Percentiles rank a stretch among this genome's conserved stretches.
phyloP scores from a whole-genome alignment of 1,284 basidiomycete species.

The Clitocybe nebularis region DNA sequence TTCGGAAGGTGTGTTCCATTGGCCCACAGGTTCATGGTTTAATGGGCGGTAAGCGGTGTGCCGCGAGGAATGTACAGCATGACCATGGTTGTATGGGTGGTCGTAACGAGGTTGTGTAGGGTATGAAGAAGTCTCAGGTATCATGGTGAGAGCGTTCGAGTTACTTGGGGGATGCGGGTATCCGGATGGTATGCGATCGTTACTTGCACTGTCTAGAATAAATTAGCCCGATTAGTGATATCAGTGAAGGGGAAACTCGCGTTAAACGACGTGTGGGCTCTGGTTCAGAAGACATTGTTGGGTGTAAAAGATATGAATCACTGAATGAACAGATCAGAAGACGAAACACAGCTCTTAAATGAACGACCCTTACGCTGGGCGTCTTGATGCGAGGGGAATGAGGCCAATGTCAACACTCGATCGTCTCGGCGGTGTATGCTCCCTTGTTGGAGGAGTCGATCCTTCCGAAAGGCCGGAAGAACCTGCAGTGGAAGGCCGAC shows the following conservation, averaged over 20 bases:
- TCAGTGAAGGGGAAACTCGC: slow-evolving; percentile 31
- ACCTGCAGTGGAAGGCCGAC: slow-evolving; percentile 22
- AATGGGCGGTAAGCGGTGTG: slow-evolving; percentile 42
- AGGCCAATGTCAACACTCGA: slow-evolving; percentile 47
- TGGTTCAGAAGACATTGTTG: slow-evolving; percentile 38
- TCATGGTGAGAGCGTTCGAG: slow-evolving; percentile 46
- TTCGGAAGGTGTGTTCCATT: slow-evolving; percentile 48
- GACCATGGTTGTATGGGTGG: slow-evolving; percentile 30
- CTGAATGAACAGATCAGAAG: slow-evolving; percentile 22
- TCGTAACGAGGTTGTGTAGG: slow-evolving; percentile 47
- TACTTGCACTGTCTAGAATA: slow-evolving; percentile 15
- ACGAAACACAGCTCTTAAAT: background rate
- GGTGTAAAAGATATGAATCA: slow-evolving; percentile 35
- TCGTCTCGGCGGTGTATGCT: slow-evolving; percentile 55
- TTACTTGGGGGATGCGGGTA: slow-evolving; percentile 39
- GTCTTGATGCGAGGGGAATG: slow-evolving; percentile 48
- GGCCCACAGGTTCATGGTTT: slow-evolving; percentile 35
- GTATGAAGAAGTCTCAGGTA: slow-evolving; percentile 56
- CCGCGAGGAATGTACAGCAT: slow-evolving; percentile 34
- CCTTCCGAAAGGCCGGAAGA: slow-evolving; percentile 31
- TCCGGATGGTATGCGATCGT: slow-evolving; percentile 27
- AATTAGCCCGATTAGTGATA: slow-evolving; percentile 9
- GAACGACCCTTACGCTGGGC: slow-evolving; percentile 42
- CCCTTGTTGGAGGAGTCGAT: slow-evolving; percentile 57
- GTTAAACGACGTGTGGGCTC: slow-evolving; percentile 43